A percentile compares a stretch with the other conserved stretches of the same genome.
These are phyloP conservation scores for Prunus mume DNA, from an alignment of 306 rosid genomes.

Conservation along the genomic window DNA sequence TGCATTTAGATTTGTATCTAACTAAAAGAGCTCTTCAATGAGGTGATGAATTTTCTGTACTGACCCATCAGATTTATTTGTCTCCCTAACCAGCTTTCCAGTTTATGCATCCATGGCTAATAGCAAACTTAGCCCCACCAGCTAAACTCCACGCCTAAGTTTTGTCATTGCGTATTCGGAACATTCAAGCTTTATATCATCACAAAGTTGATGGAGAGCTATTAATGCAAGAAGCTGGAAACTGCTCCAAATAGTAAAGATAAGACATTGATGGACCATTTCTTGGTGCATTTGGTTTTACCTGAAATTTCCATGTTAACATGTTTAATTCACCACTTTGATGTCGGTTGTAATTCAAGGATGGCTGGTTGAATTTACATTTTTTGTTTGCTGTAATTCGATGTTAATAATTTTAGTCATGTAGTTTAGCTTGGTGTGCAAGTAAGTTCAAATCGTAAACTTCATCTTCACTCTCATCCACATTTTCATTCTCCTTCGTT, in stretches of 20 bases:
- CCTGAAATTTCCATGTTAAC: background rate
- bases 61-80: background rate
- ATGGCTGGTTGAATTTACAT: background rate
- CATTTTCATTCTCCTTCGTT: too few relatives aligned
- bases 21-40: background rate
- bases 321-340: background rate
- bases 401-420: too few relatives aligned
- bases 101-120: background rate
- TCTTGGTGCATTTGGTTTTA: background rate
- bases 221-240: slow-evolving; percentile 5
- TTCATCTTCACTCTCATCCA: too few relatives aligned
- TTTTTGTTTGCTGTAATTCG: too few relatives aligned
- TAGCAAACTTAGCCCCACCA: slow-evolving; percentile 4
- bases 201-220: background rate
- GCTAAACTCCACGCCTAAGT: background rate
- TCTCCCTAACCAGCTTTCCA: background rate
- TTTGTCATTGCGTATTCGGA: background rate
- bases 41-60: background rate
- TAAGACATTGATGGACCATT: background rate
- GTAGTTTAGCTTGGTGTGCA: too few relatives aligned
- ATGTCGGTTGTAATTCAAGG: background rate
- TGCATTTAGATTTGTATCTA: slow-evolving; percentile 13
- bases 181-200: background rate
- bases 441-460: too few relatives aligned
- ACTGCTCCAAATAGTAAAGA: background rate